Percentiles rank a stretch among this genome's conserved stretches.
Evolutionary conservation across 768 basidiomycete genomes (phyloP).

Genomic region (Psilocybe cubensis): DNA sequence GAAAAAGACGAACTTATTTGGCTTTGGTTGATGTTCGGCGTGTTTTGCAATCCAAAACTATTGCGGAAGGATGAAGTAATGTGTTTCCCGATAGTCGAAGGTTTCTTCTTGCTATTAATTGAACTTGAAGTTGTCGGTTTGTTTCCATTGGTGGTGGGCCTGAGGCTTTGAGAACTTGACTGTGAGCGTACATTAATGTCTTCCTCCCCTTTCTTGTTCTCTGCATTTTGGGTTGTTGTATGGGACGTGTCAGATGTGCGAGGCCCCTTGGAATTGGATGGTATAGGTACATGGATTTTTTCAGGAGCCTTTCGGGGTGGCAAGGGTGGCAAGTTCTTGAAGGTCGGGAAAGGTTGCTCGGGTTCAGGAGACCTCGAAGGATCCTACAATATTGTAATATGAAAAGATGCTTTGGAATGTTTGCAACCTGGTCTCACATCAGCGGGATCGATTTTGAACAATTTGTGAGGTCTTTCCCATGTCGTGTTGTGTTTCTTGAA

Average conservation of each 20-base stretch:
- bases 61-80: too few relatives aligned
- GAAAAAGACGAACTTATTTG: too few relatives aligned
- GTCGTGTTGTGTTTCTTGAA: not conserved
- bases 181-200: too few relatives aligned
- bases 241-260: not conserved
- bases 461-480: not conserved
- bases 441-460: not conserved
- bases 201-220: too few relatives aligned
- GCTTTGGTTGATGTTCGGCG: too few relatives aligned
- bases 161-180: too few relatives aligned
- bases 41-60: too few relatives aligned
- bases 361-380: not conserved
- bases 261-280: not conserved
- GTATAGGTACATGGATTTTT: not conserved
- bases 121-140: too few relatives aligned
- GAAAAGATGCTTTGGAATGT: not conserved
- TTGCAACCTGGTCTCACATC: not conserved
- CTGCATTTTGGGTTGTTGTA: too few relatives aligned
- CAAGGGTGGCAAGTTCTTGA: not conserved
- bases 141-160: too few relatives aligned
- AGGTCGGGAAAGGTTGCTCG: not conserved
- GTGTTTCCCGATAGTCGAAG: too few relatives aligned
- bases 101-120: too few relatives aligned
- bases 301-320: not conserved
- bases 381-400: not conserved